Percentiles rank a stretch among this genome's conserved stretches.
Evolutionary conservation across 306 rosid genomes (phyloP).

Genomic region (Ormosia emarginata): DNA sequence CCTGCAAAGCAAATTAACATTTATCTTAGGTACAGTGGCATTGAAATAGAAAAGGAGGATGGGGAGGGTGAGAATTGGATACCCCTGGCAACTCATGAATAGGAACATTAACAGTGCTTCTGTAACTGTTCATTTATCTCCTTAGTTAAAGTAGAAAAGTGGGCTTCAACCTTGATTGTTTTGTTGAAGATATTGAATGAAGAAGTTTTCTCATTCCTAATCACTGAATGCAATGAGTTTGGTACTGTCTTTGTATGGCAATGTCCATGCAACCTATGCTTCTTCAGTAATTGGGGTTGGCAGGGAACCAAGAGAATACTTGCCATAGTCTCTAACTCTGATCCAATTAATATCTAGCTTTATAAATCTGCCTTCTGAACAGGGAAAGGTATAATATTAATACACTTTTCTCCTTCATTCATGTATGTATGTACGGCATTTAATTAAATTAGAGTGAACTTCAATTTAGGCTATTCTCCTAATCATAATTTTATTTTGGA

Average conservation of each 20-base stretch:
- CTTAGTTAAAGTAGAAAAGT: too few relatives aligned
- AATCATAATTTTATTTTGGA: not conserved
- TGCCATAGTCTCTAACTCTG: slow-evolving; percentile 14
- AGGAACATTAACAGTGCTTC: slow-evolving; percentile 24
- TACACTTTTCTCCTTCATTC: not conserved
- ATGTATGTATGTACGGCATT: not conserved
- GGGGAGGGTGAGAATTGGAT: slow-evolving; percentile 6
- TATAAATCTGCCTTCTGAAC: not conserved
- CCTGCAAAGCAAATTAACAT: slow-evolving; percentile 26
- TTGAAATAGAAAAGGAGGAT: not conserved
- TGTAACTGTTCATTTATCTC: too few relatives aligned
- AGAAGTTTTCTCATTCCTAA: slow-evolving; percentile 24
- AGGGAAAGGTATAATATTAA: not conserved
- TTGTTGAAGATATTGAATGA: too few relatives aligned
- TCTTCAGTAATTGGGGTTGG: slow-evolving; percentile 14
- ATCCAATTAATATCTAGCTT: not conserved
- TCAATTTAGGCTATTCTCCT: not conserved
- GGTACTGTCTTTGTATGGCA: slow-evolving; percentile 4
- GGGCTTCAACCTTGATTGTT: too few relatives aligned
- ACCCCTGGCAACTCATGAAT: slow-evolving; percentile 41
- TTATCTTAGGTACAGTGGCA: not conserved
- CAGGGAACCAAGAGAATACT: not conserved
- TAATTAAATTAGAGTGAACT: not conserved
- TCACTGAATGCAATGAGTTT: not conserved
- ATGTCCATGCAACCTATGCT: not conserved